Evolutionary conservation across 257 asterid species (phyloP).

Genomic region (Schizonepeta tenuifolia): DNA sequence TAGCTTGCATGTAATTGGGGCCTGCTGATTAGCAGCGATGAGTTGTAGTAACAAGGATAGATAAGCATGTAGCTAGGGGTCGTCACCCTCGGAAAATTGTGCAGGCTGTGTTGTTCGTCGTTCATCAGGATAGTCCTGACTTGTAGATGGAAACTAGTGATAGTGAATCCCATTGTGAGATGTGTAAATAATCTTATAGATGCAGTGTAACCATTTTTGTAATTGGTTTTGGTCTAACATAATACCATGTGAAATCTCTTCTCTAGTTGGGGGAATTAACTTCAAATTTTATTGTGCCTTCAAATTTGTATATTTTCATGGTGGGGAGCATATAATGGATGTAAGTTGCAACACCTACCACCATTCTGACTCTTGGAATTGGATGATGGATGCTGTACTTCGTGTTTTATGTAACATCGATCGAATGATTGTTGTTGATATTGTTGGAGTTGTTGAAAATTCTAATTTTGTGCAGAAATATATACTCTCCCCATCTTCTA

Average conservation of each 20-base stretch:
- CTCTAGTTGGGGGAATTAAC: background rate
- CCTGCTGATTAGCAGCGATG: slow-evolving; percentile 13
- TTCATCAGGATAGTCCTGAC: slow-evolving; percentile 25
- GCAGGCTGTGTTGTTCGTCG: background rate
- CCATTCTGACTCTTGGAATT: background rate
- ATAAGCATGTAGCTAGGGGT: background rate
- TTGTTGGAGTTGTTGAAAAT: background rate
- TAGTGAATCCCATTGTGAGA: slow-evolving; percentile 14
- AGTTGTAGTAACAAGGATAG: slow-evolving; percentile 24
- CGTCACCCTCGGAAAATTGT: background rate
- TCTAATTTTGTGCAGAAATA: background rate
- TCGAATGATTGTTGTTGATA: background rate
- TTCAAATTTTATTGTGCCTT: background rate
- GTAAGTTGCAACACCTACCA: background rate
- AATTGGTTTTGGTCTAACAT: background rate
- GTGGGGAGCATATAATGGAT: background rate
- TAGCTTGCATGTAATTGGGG: slow-evolving; percentile 21
- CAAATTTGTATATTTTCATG: slow-evolving; percentile 7
- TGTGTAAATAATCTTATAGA: slow-evolving; percentile 38
- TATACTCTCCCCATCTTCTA: background rate
- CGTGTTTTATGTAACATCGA: background rate
- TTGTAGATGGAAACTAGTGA: slow-evolving; percentile 28
- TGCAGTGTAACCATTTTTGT: slow-evolving; percentile 26
- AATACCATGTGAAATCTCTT: background rate
- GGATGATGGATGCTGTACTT: background rate